phyloP scores from a whole-genome alignment of 805 yeast genomes.

The Jamesozyma piceae region DNA sequence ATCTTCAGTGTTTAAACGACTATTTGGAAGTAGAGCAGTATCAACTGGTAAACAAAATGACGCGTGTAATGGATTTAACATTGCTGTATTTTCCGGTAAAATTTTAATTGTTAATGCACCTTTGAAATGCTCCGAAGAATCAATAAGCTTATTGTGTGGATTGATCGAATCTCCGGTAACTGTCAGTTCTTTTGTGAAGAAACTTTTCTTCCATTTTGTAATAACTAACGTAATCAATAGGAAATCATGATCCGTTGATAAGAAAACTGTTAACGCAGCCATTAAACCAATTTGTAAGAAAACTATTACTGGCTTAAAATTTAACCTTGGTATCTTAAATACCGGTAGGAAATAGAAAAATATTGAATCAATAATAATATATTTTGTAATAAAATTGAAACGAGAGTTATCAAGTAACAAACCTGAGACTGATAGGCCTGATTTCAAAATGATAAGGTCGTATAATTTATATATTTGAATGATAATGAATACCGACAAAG shows the following conservation, averaged over 20 bases:
- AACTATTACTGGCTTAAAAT: conserved; percentile 51
- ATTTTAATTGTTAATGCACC: conserved; percentile 83
- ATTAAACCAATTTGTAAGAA: conserved; percentile 39
- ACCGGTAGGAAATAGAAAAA: conserved; percentile 64
- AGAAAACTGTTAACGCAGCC: conserved; percentile 42
- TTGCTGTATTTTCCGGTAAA: conserved; percentile 84
- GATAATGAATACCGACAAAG: conserved; percentile 54
- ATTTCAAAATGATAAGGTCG: conserved; percentile 53
- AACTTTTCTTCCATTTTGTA: conserved; percentile 33
- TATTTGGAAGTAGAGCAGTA: conserved; percentile 11
- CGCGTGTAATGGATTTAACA: conserved; percentile 64
- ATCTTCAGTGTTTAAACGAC: conserved; percentile 1
- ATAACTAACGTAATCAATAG: conserved; percentile 36
- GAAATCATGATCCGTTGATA: conserved; percentile 43
- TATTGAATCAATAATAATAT: conserved; percentile 61
- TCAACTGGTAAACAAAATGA: conserved; percentile 49
- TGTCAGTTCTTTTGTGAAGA: conserved; percentile 42
- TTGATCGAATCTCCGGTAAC: conserved; percentile 39
- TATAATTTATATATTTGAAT: conserved; percentile 84
- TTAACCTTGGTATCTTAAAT: conserved; percentile 65
- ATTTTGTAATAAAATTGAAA: conserved; percentile 58
- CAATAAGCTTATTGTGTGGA: conserved; percentile 14
- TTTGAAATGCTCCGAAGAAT: conserved; percentile 48
- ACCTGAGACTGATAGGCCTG: conserved; percentile 31
- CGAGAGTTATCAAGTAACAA: conserved; percentile 37